phyloP scores from a whole-genome alignment of 108 stramenopile genomes.

The Pseudonitzschia multiseries region DNA sequence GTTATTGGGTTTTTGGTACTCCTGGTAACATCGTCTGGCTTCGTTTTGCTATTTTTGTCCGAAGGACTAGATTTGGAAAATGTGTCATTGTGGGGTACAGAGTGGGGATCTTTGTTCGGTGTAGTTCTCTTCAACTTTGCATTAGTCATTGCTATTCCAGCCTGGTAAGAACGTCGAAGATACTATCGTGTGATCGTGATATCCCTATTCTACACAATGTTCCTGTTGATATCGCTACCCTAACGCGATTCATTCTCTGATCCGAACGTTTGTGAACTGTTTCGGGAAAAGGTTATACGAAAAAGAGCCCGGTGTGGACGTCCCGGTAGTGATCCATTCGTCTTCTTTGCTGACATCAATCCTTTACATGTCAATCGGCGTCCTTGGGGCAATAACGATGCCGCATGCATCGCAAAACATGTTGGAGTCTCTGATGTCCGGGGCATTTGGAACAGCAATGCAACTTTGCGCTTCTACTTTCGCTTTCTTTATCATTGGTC shows the following conservation, averaged over 20 bases:
- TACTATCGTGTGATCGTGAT: neutral
- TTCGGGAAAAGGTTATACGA: constrained; percentile 43
- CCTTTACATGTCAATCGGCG: constrained; percentile 63
- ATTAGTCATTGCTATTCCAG: constrained; percentile 67
- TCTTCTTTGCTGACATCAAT: constrained; percentile 41
- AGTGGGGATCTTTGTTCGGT: constrained; percentile 55
- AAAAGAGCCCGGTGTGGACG: constrained; percentile 50
- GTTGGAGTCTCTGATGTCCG: constrained; percentile 62
- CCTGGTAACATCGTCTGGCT: constrained; percentile 35
- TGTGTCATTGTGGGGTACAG: constrained; percentile 47
- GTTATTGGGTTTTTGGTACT: constrained; percentile 53
- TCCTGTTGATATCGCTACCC: neutral
- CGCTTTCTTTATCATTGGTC: constrained; percentile 74
- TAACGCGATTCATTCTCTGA: neutral
- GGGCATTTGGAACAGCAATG: constrained; percentile 52
- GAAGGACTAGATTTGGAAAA: constrained; percentile 37
- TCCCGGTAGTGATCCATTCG: constrained; percentile 42
- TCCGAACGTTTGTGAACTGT: neutral
- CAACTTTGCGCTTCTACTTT: constrained; percentile 51
- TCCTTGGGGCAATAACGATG: constrained; percentile 60
- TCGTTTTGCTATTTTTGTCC: constrained; percentile 31
- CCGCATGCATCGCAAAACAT: constrained; percentile 61
- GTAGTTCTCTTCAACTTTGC: constrained; percentile 77
- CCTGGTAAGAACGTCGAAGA: constrained; percentile 37
- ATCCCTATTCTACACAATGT: neutral